Evolutionary conservation across 805 yeast species (phyloP).

Genomic region (Zygosaccharomyces kombuchaensis): DNA sequence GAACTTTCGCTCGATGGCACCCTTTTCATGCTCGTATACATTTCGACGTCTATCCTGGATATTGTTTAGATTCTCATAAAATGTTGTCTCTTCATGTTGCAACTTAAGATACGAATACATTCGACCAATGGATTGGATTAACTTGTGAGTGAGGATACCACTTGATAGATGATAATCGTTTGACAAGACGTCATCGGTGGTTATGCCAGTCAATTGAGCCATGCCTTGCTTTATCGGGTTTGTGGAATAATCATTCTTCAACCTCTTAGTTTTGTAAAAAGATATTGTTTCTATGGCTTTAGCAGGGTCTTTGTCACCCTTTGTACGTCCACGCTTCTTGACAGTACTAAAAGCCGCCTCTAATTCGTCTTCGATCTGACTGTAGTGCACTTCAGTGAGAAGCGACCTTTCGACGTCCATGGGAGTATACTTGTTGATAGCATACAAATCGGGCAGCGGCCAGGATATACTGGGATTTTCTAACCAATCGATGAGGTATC

Average conservation of each 20-base stretch:
- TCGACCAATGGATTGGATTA: slow-evolving; percentile 52
- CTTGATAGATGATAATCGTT: slow-evolving; percentile 34
- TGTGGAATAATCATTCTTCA: slow-evolving; percentile 61
- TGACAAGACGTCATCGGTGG: slow-evolving; percentile 38
- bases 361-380: slow-evolving; percentile 40
- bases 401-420: slow-evolving; percentile 76
- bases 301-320: slow-evolving; percentile 6
- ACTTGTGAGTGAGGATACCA: slow-evolving; percentile 56
- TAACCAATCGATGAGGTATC: slow-evolving; percentile 60
- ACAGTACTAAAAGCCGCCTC: slow-evolving; percentile 35
- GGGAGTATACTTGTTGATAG: slow-evolving; percentile 57
- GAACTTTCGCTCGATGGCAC: slow-evolving; percentile 45
- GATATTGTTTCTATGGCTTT: slow-evolving; percentile 13
- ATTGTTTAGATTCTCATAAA: slow-evolving; percentile 39
- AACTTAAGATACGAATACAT: slow-evolving; percentile 41
- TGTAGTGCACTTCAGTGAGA: slow-evolving; percentile 67
- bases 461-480: slow-evolving; percentile 46
- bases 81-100: slow-evolving; percentile 46
- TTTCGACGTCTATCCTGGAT: slow-evolving; percentile 42
- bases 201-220: slow-evolving; percentile 47
- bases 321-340: slow-evolving; percentile 30
- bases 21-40: slow-evolving; percentile 42
- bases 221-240: slow-evolving; percentile 60
- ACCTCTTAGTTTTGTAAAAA: slow-evolving; percentile 58
- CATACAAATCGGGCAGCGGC: slow-evolving; percentile 75